Conservation (phyloP, 371 early-diverging fungal species). For the Capillidium heterosporum region DNA sequence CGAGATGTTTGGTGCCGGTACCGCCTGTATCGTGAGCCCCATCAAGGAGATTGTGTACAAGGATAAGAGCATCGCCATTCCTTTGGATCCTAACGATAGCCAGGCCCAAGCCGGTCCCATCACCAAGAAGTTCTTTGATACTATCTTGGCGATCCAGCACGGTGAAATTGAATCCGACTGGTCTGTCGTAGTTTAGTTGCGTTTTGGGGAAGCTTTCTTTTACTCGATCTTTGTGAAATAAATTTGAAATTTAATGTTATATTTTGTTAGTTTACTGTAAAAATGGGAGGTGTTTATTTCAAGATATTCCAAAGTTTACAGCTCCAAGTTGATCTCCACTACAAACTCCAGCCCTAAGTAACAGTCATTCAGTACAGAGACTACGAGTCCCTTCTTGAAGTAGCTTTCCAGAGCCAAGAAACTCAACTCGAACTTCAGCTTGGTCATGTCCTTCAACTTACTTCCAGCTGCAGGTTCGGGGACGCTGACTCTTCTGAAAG, state of each 20-base stretch:
- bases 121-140: conserved; percentile 65
- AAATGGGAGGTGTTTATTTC: too few species aligned
- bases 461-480: conserved; percentile 5
- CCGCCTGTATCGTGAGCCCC: conserved; percentile 89
- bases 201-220: neutral
- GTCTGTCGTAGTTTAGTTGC: conserved; percentile 1
- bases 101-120: conserved; percentile 75
- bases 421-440: too few species aligned
- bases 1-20: conserved; percentile 91
- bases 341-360: too few species aligned
- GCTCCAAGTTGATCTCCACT: too few species aligned
- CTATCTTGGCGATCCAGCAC: conserved; percentile 76
- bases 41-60: conserved; percentile 66
- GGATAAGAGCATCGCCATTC: conserved; percentile 35
- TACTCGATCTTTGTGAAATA: too few species aligned
- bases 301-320: too few species aligned
- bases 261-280: too few species aligned
- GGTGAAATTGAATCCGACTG: conserved; percentile 4
- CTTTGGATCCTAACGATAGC: conserved; percentile 73
- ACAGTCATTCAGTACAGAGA: too few species aligned
- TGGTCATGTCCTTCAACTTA: too few species aligned
- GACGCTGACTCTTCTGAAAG: conserved; percentile 54
- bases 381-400: too few species aligned
- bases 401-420: too few species aligned
- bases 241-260: too few species aligned